phyloP scores from a whole-genome alignment of 805 yeast species.

The Ogataea populi-albae region DNA sequence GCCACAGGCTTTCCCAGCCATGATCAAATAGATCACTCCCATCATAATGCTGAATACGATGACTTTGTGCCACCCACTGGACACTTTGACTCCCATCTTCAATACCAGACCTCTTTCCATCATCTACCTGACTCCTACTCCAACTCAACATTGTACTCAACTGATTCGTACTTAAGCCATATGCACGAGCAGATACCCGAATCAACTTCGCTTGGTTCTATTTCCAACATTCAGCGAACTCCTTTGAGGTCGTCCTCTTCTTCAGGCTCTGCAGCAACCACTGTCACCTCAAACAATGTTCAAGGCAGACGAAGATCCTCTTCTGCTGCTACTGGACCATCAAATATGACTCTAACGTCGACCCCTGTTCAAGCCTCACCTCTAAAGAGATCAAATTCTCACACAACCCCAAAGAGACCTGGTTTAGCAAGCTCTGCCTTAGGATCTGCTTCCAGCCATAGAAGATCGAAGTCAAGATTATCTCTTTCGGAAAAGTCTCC shows the following conservation, averaged over 20 bases:
- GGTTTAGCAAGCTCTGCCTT: constrained; percentile 7
- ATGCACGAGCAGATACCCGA: constrained; percentile 11
- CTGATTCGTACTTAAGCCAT: constrained; percentile 20
- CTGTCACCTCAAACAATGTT: too few relatives aligned
- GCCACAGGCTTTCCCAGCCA: not conserved
- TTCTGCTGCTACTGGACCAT: constrained; percentile 5
- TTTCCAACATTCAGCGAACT: constrained; percentile 21
- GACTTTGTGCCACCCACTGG: constrained; percentile 32
- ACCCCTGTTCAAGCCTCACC: constrained; percentile 25
- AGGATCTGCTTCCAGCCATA: constrained; percentile 8
- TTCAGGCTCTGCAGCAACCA: constrained; percentile 3
- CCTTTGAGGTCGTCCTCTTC: constrained; percentile 17
- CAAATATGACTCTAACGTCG: constrained; percentile 9
- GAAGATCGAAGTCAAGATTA: constrained; percentile 22
- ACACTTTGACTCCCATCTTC: constrained; percentile 25
- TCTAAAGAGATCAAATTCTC: constrained; percentile 15
- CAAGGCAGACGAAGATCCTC: constrained; percentile 13
- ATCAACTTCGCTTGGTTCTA: constrained; percentile 17
- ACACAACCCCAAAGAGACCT: constrained; percentile 25
- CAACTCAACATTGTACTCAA: constrained; percentile 33
- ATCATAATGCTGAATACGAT: constrained; percentile 18
- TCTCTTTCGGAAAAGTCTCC: constrained; percentile 34
- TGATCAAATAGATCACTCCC: constrained; percentile 1
- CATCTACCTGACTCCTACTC: constrained; percentile 33
- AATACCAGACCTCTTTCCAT: constrained; percentile 22